Base-by-base conservation (phyloP, 73 alveolate species). In the Chromera velia region DNA sequence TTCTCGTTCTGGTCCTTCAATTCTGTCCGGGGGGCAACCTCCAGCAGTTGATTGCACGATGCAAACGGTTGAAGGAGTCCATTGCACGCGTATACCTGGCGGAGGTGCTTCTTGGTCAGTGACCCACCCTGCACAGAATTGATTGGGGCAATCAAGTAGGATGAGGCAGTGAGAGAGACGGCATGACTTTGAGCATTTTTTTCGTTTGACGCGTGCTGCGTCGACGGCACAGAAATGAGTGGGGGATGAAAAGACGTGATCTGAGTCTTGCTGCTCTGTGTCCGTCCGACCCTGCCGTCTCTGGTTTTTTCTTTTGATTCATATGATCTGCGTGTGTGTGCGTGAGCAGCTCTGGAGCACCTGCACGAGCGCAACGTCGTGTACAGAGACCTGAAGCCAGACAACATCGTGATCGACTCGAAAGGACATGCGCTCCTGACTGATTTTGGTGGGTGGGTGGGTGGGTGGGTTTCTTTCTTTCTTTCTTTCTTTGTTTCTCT, bases 361-460 rank as follows among this genome's bases (percentile, higher is more conserved):
- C 70, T 55, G 70, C 70, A 55, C 70, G 70, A 55, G 70, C 70
- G 70, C 32, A 55, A 55, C 73, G 90, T 93, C 26, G 89, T 93
- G 34, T 93, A 79, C 74, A 73, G 98, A 82, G 98, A 93, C 81
- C 88, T 93, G 34, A 93, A 93, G 73, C 98, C 98, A 4, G 98
- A 93, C 83, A 93, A 93, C 80, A 89, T 93, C 1, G 95, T 93
- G 9, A 73, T 93, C 33, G 98, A 90, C 82, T 74, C 74, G 63
- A 93, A 90, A 76, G 95, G 96, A 31, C 98, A 94, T 73, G 97
- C 95, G 45, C 73, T 87, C 87, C 85, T 94, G 67, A 93, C 98
- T 0, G 98, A 94, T 86, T 94, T 94, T 84, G 98, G 68, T 1
- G 68, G n/a, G 24, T 1, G 29, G 68, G 27, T 29, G 9, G 28